A percentile compares a stretch with the other conserved stretches of the same genome.
These are phyloP conservation scores for Aureobasidium lini DNA, from an alignment of 2,329 filamentous ascomycete genomes.

Conservation along the genomic window DNA sequence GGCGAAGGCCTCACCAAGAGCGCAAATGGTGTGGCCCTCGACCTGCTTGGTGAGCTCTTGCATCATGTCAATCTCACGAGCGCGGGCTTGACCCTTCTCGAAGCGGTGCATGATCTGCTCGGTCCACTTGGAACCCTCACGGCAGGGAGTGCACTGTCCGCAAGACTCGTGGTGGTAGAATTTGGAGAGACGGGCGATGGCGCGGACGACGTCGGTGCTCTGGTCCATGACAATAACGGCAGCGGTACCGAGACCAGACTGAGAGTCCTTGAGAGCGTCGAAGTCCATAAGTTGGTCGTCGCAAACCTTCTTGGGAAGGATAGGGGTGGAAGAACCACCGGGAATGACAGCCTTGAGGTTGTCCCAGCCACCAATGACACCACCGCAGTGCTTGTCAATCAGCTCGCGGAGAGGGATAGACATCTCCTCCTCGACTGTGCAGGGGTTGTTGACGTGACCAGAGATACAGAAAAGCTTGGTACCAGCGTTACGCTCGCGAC, in stretches of 20 bases:
- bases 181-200: conserved; percentile 84
- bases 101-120: conserved; percentile 98
- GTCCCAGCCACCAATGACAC: conserved; percentile 94
- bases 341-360: conserved; percentile 94
- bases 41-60: conserved; percentile 99
- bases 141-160: conserved; percentile 98
- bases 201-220: conserved; percentile 88
- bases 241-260: conserved; percentile 93
- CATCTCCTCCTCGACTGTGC: conserved; percentile 99
- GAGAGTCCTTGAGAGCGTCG: conserved; percentile 93
- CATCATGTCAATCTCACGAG: conserved; percentile 97
- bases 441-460: conserved; percentile 97
- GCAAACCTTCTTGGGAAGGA: conserved; percentile 82
- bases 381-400: conserved; percentile 97
- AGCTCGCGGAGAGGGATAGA: conserved; percentile 91
- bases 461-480: conserved; percentile 99
- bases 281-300: conserved; percentile 99
- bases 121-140: conserved; percentile 98
- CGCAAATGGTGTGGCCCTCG: conserved; percentile 97
- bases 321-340: conserved; percentile 91
- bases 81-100: conserved; percentile 79
- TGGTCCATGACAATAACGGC: conserved; percentile 99
- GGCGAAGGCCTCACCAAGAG: conserved; percentile 93
- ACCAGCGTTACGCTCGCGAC: conserved; percentile 90
- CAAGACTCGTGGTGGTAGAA: conserved; percentile 99